Evolutionary conservation across 2,329 filamentous ascomycete species (phyloP), one percentile per base, ranked within the genome.

Genomic region (Colletotrichum karsti): DNA sequence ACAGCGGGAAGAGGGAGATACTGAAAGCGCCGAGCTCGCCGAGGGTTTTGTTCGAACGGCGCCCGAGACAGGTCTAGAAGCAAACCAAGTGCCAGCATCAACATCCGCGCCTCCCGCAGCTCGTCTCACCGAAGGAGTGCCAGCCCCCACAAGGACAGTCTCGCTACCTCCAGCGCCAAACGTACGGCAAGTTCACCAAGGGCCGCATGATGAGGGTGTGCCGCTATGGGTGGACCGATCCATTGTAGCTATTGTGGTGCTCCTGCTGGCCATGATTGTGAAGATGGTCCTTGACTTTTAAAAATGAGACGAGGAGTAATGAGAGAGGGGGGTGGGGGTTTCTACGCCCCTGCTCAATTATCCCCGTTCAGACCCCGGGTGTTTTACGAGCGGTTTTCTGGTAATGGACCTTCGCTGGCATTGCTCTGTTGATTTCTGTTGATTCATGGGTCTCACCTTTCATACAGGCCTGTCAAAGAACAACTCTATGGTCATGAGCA

Each of bases 151-250:
- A 28, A 73, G 73, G 30, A 73, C 73, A 37, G 66, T 73, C 39
- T 74, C 74, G 22, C 69, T 77, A 33, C 75, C 73, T 13, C 65
- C 71, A 37, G 62, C 67, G 20, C 62, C 58, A 12, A 69, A 70
- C 37, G 28, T 61, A 10, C 60, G 46, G 46, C 64, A 67, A 41
- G 63, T 46, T 26, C 55, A 46, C 50, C 63, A 24, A 13, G 56
- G 48, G 28, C 28, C 60, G 13, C 64, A 64, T 58, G 68, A 84
- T 58, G 84, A 87, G 28, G 87, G 83, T 2, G 87, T 93, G 15
- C 88, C 91, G 2, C 81, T 90, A 12, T 97, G 93, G 92, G 84
- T 97, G 18, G 95, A 97, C 78, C 89, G 93, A 70, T 87, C 91
- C 39, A 97, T 97, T 71, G 88, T 91, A 22, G 91, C 89, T 7